Conservation (phyloP, 1,284 basidiomycete genomes). For the Melampsora americana region DNA sequence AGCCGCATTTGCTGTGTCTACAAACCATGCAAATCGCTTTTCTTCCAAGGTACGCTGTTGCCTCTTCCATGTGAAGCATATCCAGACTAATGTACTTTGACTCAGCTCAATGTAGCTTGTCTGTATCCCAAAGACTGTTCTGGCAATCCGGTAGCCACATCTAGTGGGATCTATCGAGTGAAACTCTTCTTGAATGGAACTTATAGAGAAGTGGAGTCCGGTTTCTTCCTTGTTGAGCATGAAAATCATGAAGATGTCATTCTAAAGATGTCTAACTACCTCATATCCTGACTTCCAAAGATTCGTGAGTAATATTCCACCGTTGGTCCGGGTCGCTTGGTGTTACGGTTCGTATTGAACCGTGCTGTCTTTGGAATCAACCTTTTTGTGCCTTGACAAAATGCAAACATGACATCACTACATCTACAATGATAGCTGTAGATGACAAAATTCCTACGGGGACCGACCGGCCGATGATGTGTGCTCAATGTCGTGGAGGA, state of each 20-base stretch:
- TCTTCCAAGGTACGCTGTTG: conserved; percentile 19
- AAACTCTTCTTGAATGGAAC: conserved; percentile 36
- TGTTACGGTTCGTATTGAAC: neutral
- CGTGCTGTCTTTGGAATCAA: neutral
- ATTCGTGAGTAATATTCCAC: conserved; percentile 12
- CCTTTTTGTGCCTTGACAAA: too few relatives aligned
- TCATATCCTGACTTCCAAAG: neutral
- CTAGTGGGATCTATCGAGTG: conserved; percentile 33
- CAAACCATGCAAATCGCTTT: conserved; percentile 27
- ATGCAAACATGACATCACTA: too few relatives aligned
- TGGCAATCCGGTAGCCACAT: conserved; percentile 12
- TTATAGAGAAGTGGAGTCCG: conserved; percentile 14
- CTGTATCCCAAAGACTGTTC: conserved; percentile 27
- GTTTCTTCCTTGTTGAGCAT: too few relatives aligned
- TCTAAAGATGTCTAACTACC: too few relatives aligned
- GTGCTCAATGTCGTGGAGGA: conserved; percentile 28
- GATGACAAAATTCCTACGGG: conserved; percentile 34
- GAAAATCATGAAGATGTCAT: too few relatives aligned
- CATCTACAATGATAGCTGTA: conserved; percentile 9
- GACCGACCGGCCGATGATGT: conserved; percentile 8
- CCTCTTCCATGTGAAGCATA: neutral
- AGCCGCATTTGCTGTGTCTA: conserved; percentile 33
- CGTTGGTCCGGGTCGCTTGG: neutral
- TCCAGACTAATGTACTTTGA: neutral
- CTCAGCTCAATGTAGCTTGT: conserved; percentile 29